phyloP scores from a whole-genome alignment of 2,329 filamentous ascomycete species.

The Boeremia exigua region DNA sequence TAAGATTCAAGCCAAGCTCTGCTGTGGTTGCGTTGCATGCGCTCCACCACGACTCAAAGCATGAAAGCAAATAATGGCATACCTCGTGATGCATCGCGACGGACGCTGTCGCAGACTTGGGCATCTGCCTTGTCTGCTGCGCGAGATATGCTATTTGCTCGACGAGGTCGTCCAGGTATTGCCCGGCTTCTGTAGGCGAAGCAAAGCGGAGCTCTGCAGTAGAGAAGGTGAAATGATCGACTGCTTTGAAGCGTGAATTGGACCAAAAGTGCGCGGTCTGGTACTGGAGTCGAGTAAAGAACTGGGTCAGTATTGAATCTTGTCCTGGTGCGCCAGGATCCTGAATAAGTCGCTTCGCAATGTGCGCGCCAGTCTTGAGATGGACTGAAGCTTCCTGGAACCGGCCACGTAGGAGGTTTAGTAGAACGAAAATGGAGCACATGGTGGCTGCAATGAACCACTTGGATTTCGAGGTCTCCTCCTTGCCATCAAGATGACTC shows the following conservation, averaged over 20 bases:
- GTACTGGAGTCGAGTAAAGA: conserved; percentile 2
- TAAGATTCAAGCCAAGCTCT: background rate
- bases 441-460: conserved; percentile 1
- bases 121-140: conserved; percentile 3
- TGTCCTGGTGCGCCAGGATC: background rate
- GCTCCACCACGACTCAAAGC: conserved; percentile 10
- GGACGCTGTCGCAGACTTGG: background rate
- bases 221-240: background rate
- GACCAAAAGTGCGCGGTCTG: conserved; percentile 1
- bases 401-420: conserved; percentile 6
- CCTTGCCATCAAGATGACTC: background rate
- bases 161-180: conserved; percentile 8
- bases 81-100: background rate
- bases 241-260: background rate
- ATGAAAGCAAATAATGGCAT: conserved; percentile 4
- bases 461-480: background rate
- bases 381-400: conserved; percentile 8
- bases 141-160: conserved; percentile 5
- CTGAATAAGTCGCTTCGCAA: background rate
- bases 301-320: background rate
- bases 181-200: conserved; percentile 3
- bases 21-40: conserved; percentile 6
- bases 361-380: background rate
- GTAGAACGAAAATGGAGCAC: conserved; percentile 4
- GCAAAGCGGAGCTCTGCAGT: background rate